Evolutionary conservation across 352 stramenopile species (phyloP), one percentile per base, ranked within the genome.

Genomic region (Globisporangium abappressorium): DNA sequence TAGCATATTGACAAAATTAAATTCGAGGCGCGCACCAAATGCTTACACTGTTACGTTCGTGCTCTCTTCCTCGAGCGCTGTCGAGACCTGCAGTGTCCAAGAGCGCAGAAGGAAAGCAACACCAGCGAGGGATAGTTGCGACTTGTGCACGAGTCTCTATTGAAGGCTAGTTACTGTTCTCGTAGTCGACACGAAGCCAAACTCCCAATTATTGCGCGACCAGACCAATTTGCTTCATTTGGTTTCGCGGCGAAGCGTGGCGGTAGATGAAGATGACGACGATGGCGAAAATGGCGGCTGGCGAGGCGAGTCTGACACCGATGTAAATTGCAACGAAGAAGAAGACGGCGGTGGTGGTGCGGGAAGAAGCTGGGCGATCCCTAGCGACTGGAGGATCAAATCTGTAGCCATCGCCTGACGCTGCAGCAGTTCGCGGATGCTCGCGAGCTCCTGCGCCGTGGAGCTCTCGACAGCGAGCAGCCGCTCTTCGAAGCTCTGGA

Each of bases 401-500:
- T 89, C 80, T 0, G 75, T 89, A 14, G 82, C 76, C 0, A 70
- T 65, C 0, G 70, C 66, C 61, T 91, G 82, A 20, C 64, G 73
- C 20, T 76, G 70, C 14, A 90, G 67, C 0, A 90, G 72, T 18
- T 71, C 62, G 51, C 76, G 82, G 28, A 91, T 73, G 53, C 81
- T 72, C 33, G 71, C 71, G 22, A 87, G 70, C 46, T 89, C 79
- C 7, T 74, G 77, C 22, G 68, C 64, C 11, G 74, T 76, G 46
- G 68, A 75, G 49, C 74, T 70, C 57, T 91, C 83, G 14, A 91
- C 74, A 1, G 53, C 66, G 22, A 87, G 68, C 5, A 92, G 63
- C 33, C 85, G 72, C 59, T 88, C 76, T 64, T 89, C 81, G 55
- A 93, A 91, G 1, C 71, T 62, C 47, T 89, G 70, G 5, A 87